Evolutionary conservation across 129 eudicot species (phyloP).

Genomic region (Centella asiatica): DNA sequence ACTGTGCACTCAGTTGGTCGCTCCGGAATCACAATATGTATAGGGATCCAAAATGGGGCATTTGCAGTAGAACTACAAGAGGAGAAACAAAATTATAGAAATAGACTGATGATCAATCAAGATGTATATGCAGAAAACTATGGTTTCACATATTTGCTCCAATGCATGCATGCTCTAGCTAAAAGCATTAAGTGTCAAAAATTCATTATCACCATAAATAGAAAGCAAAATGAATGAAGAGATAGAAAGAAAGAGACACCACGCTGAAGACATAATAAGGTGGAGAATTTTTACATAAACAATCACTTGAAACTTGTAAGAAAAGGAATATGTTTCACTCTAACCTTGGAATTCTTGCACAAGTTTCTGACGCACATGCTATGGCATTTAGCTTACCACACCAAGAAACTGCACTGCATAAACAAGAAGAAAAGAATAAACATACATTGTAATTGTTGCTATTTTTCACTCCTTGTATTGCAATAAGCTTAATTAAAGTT

Average conservation of each 20-base stretch:
- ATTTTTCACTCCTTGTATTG: background rate
- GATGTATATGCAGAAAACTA: too few species aligned
- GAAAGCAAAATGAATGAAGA: background rate
- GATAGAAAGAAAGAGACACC: background rate
- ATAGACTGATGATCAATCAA: too few species aligned
- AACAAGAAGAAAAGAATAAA: slow-evolving; percentile 9
- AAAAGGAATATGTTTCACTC: background rate
- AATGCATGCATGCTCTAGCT: too few species aligned
- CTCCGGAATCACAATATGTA: slow-evolving; percentile 95
- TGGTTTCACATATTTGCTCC: too few species aligned
- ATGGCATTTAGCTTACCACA: slow-evolving; percentile 98
- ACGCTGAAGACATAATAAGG: background rate
- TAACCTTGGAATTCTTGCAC: slow-evolving; percentile 98
- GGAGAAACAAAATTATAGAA: slow-evolving; percentile 1
- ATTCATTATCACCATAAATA: background rate
- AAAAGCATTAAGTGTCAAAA: too few species aligned
- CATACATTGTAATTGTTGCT: background rate
- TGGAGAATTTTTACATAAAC: too few species aligned
- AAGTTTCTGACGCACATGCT: slow-evolving; percentile 98
- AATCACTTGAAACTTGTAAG: too few species aligned
- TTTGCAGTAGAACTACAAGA: slow-evolving; percentile 81
- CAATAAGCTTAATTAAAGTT: too few species aligned
- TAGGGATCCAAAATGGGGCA: slow-evolving; percentile 98
- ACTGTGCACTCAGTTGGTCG: slow-evolving; percentile 96
- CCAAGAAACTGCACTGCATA: slow-evolving; percentile 93